Conservation (phyloP, 106 monocot genomes). For the Allium fistulosum region DNA sequence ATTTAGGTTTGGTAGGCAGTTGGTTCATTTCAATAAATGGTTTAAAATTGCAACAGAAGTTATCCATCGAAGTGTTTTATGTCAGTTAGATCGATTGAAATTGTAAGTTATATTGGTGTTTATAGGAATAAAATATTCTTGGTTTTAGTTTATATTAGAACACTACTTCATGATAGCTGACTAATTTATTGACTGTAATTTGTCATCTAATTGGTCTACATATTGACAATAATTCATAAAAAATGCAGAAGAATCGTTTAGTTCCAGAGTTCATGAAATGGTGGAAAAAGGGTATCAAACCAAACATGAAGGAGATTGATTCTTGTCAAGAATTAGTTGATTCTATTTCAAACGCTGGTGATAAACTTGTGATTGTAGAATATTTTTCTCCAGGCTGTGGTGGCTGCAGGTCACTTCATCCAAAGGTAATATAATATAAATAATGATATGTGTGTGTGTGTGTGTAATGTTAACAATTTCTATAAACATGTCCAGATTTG, state of each 20-base stretch:
- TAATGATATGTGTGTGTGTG: too few relatives aligned
- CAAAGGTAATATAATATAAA: constrained; percentile 41
- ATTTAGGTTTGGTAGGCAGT: too few relatives aligned
- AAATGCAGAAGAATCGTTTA: constrained; percentile 42
- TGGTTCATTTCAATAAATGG: too few relatives aligned
- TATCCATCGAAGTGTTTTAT: not conserved
- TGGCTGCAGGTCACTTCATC: constrained; percentile 81
- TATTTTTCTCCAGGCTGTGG: constrained; percentile 95
- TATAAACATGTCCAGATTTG: constrained; percentile 46
- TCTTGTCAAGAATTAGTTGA: constrained; percentile 78
- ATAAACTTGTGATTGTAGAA: constrained; percentile 73
- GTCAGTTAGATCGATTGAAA: not conserved
- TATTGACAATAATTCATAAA: not conserved
- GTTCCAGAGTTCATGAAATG: constrained; percentile 59
- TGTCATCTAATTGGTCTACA: not conserved
- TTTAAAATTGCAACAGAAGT: not conserved
- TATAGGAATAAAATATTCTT: not conserved
- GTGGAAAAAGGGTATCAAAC: constrained; percentile 81
- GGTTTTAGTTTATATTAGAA: not conserved
- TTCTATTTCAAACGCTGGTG: constrained; percentile 49
- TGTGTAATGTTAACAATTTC: too few relatives aligned
- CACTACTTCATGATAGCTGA: not conserved
- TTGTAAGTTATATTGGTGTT: not conserved
- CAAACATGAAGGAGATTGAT: constrained; percentile 86
- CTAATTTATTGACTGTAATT: not conserved